Evolutionary conservation across 2,329 filamentous ascomycete species (phyloP).

Genomic region (Xenoacremonium recifei): DNA sequence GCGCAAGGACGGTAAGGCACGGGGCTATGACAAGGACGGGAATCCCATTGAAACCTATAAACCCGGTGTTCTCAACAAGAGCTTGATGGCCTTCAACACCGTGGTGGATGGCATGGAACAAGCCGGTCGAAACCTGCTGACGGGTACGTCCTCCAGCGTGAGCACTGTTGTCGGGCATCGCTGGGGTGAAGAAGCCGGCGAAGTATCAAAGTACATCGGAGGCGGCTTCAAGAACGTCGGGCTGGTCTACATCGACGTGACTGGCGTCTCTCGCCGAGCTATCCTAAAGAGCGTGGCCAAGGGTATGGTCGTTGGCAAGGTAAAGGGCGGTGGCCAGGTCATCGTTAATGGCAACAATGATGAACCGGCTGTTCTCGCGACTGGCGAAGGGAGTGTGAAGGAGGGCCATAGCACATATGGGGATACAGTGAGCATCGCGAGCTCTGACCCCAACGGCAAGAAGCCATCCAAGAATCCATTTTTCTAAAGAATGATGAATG

Average conservation of each 20-base stretch:
- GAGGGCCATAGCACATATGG: conserved; percentile 24
- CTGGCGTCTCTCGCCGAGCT: conserved; percentile 84
- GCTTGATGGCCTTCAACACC: conserved; percentile 92
- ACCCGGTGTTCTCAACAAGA: conserved; percentile 91
- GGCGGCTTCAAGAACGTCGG: conserved; percentile 95
- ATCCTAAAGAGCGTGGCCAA: conserved; percentile 94
- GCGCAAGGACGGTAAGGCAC: conserved; percentile 51
- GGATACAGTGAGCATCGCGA: conserved; percentile 25
- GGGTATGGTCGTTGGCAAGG: conserved; percentile 87
- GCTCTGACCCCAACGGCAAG: conserved; percentile 31
- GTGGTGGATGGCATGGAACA: conserved; percentile 92
- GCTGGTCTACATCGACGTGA: conserved; percentile 94
- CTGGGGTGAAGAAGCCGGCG: conserved; percentile 83
- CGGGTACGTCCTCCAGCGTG: conserved; percentile 72
- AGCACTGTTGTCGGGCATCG: conserved; percentile 84
- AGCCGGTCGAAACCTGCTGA: conserved; percentile 75
- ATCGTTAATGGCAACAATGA: conserved; percentile 67
- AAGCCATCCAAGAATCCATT: conserved; percentile 31
- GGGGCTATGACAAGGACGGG: conserved; percentile 69
- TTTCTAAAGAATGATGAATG: no score
- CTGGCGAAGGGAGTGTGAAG: conserved; percentile 16
- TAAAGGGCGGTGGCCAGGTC: conserved; percentile 70
- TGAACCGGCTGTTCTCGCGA: conserved; percentile 24
- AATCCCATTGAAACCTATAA: conserved; percentile 68
- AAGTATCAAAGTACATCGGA: conserved; percentile 71